These are phyloP conservation scores for Phytophthora hibernalis DNA, from an alignment of 352 stramenopile genomes.

Conservation along the genomic window DNA sequence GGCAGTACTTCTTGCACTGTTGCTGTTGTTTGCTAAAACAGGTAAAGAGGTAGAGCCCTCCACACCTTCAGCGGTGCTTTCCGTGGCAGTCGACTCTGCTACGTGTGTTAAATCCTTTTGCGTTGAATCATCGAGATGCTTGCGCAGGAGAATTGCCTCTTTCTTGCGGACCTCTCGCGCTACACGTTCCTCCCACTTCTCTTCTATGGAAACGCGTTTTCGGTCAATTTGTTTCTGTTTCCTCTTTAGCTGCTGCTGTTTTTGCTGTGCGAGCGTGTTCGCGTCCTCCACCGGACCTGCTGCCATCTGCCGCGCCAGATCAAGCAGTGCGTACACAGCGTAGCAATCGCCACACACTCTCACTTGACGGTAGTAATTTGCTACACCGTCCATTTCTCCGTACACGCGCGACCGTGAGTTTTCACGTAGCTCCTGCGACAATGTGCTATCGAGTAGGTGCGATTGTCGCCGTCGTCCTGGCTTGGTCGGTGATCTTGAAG, in stretches of 20 bases:
- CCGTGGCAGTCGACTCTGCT: background rate
- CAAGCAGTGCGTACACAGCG: slow-evolving; percentile 87
- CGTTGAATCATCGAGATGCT: slow-evolving; percentile 8
- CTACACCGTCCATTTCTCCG: slow-evolving; percentile 61
- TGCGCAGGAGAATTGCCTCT: slow-evolving; percentile 43
- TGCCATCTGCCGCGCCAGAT: slow-evolving; percentile 62
- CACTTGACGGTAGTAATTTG: slow-evolving; percentile 87
- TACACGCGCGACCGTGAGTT: slow-evolving; percentile 58
- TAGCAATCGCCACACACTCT: slow-evolving; percentile 88
- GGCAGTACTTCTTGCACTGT: slow-evolving; percentile 7
- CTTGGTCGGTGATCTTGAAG: slow-evolving; percentile 9
- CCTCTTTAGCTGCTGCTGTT: slow-evolving; percentile 31
- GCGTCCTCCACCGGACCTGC: slow-evolving; percentile 13
- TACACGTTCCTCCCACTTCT: slow-evolving; percentile 56
- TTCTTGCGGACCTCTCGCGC: slow-evolving; percentile 56
- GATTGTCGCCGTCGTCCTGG: slow-evolving; percentile 25
- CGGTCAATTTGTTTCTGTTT: slow-evolving; percentile 25
- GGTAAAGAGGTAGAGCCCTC: slow-evolving; percentile 12
- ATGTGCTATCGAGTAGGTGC: slow-evolving; percentile 56
- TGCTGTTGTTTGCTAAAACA: slow-evolving; percentile 16
- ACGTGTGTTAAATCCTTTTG: slow-evolving; percentile 2
- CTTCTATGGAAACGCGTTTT: slow-evolving; percentile 36
- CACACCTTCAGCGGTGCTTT: background rate
- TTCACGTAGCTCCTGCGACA: slow-evolving; percentile 60
- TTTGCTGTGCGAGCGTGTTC: slow-evolving; percentile 26